Conservation (phyloP, 345 rosid genomes). For the Eucalyptus urophylla region DNA sequence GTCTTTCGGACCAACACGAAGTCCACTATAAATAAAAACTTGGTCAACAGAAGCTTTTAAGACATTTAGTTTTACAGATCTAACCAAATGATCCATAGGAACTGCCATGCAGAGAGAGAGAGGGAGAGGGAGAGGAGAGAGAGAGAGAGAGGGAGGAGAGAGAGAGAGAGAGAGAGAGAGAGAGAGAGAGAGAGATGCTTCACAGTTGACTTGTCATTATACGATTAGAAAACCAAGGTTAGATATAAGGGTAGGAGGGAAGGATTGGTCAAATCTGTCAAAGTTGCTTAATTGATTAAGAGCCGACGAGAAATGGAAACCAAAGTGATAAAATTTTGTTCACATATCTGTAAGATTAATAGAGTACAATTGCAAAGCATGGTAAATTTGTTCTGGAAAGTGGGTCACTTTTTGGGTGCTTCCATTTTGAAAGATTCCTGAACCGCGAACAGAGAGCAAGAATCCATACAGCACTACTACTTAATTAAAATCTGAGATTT, state of each 20-base stretch:
- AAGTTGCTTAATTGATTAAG: neutral
- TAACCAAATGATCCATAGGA: neutral
- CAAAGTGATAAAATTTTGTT: neutral
- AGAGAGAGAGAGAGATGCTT: neutral
- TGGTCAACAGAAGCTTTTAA: neutral
- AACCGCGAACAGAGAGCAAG: neutral
- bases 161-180: neutral
- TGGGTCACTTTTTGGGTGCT: neutral
- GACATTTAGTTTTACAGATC: neutral
- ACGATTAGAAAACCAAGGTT: neutral
- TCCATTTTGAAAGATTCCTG: neutral
- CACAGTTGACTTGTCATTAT: neutral
- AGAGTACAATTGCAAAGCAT: neutral
- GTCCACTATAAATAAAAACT: neutral
- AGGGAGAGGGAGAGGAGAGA: rapidly evolving
- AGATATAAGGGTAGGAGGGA: neutral
- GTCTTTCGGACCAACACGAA: neutral
- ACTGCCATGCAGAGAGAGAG: neutral
- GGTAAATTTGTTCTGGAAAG: neutral
- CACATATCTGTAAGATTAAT: neutral
- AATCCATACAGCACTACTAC: neutral
- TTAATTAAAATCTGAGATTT: neutral
- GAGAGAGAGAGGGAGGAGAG: too few species aligned
- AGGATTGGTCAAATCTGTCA: neutral
- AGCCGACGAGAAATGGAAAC: neutral